A percentile compares a stretch with the other conserved stretches of the same genome.
phyloP scores from a whole-genome alignment of 257 asterid species.

The Solanum pinnatisectum region DNA sequence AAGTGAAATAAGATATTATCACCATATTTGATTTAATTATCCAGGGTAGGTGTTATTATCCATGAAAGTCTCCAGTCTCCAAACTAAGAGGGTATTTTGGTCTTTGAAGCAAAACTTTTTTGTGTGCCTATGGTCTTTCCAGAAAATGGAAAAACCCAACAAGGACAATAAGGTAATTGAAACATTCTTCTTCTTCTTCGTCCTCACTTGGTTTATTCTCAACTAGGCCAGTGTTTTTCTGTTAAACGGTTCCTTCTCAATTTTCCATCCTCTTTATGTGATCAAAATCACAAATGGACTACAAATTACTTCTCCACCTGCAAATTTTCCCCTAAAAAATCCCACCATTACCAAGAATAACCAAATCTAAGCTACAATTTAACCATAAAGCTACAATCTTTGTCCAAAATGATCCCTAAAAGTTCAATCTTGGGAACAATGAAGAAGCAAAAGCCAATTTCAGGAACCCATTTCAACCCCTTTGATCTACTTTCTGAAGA shows the following conservation, averaged over 20 bases:
- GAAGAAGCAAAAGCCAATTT: slow-evolving; percentile 47
- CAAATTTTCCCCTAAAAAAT: not conserved
- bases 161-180: slow-evolving; percentile 26
- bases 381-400: not conserved
- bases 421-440: slow-evolving; percentile 19
- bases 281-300: not conserved
- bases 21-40: not conserved
- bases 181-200: slow-evolving; percentile 11
- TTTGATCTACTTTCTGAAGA: slow-evolving; percentile 73
- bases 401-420: not conserved
- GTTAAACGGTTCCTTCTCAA: slow-evolving; percentile 36
- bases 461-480: slow-evolving; percentile 24
- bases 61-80: not conserved
- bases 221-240: slow-evolving; percentile 24
- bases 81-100: not conserved
- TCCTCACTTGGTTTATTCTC: slow-evolving; percentile 9
- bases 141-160: not conserved
- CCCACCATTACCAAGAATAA: not conserved
- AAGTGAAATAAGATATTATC: not conserved
- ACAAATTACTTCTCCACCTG: not conserved
- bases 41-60: not conserved
- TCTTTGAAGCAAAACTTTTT: not conserved
- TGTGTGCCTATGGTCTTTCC: not conserved
- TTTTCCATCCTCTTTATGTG: slow-evolving; percentile 1
- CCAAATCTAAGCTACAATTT: not conserved